Evolutionary conservation across 2,329 filamentous ascomycete genomes (phyloP), one percentile per base, ranked within the genome.

Genomic region (Pseudogymnoascus destructans): DNA sequence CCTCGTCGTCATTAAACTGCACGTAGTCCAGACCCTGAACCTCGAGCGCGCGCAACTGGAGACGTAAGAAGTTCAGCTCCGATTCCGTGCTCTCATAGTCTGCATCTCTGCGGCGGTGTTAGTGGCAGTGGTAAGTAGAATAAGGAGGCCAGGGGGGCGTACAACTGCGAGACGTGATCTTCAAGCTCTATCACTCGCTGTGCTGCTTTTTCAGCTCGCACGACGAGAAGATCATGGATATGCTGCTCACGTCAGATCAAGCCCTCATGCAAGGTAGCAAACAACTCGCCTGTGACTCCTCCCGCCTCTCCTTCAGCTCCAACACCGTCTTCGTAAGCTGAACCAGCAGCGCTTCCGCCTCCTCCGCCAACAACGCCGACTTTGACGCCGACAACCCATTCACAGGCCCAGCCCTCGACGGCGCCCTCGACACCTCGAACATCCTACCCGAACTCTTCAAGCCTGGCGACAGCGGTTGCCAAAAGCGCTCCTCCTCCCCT

Each of bases 11-110:
- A 59, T 76, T 74, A 42, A 73, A 60, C 15, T 77, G 72, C n/a
- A 77, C 68, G 60, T 75, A 73, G 61, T 69, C 68, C 33, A 72
- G 73, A 66, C 77, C 77, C 63, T 81, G 79, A 15, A 82, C 77
- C 71, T 85, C 80, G 63, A 85, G 77, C 19, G 78, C 80, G 63
- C 82, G 80, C 61, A 84, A 74, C 66, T 80, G 78, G 61, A 87
- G 79, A 59, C 80, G 78, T 40, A 83, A 74, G 66, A 80, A 80
- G 46, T 78, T 75, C 25, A 85, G 74, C 66, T 85, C 81, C 38
- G 80, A 77, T 61, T 83, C 79, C 65, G 78, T 77, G 63, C 78
- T 74, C 55, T 76, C 72, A 21, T 79, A 73, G 63, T 83, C 78
- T 35, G 77, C 72, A 66, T 80, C 81, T 63, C 76, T 83, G 9